Percentiles rank a stretch among this genome's conserved stretches.
Evolutionary conservation across 805 yeast species (phyloP).

Genomic region (Nakazawaea wyomingensis): DNA sequence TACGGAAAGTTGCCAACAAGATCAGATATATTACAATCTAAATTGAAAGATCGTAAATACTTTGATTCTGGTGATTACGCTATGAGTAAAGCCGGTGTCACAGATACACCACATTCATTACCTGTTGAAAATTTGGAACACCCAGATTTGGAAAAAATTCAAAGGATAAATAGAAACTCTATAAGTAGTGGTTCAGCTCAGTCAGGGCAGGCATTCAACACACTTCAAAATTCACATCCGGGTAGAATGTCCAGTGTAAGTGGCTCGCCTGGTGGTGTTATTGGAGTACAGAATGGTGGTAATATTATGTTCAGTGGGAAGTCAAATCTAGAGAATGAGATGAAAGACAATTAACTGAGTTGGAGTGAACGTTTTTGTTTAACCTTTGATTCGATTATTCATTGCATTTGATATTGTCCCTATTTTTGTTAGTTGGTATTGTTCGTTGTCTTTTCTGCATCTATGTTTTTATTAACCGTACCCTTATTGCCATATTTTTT

Average conservation of each 20-base stretch:
- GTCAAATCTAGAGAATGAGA: slow-evolving; percentile 50
- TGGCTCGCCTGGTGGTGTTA: slow-evolving; percentile 5
- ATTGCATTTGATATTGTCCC: neutral
- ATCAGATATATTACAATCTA: slow-evolving; percentile 68
- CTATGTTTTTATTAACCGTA: too few relatives aligned
- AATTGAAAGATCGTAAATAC: slow-evolving; percentile 81
- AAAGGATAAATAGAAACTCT: slow-evolving; percentile 54
- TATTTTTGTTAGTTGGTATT: neutral
- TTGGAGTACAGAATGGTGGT: slow-evolving; percentile 31
- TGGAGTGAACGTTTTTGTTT: too few relatives aligned
- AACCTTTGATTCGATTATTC: neutral
- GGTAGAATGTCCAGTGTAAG: slow-evolving; percentile 1
- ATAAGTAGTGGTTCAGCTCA: slow-evolving; percentile 39
- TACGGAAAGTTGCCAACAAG: slow-evolving; percentile 85
- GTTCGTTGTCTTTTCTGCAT: neutral
- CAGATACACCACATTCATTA: slow-evolving; percentile 16
- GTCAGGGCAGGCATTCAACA: slow-evolving; percentile 10
- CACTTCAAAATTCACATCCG: slow-evolving; percentile 12
- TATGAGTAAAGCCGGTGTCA: slow-evolving; percentile 63
- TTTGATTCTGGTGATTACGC: slow-evolving; percentile 96
- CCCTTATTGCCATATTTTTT: too few relatives aligned
- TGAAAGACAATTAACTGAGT: slow-evolving; percentile 26
- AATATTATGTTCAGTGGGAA: slow-evolving; percentile 37
- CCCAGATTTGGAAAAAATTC: slow-evolving; percentile 55
- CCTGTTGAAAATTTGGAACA: slow-evolving; percentile 33